These are phyloP conservation scores for Leptomonas pyrrhocoris DNA, from an alignment of 208 protist genomes.

Conservation along the genomic window DNA sequence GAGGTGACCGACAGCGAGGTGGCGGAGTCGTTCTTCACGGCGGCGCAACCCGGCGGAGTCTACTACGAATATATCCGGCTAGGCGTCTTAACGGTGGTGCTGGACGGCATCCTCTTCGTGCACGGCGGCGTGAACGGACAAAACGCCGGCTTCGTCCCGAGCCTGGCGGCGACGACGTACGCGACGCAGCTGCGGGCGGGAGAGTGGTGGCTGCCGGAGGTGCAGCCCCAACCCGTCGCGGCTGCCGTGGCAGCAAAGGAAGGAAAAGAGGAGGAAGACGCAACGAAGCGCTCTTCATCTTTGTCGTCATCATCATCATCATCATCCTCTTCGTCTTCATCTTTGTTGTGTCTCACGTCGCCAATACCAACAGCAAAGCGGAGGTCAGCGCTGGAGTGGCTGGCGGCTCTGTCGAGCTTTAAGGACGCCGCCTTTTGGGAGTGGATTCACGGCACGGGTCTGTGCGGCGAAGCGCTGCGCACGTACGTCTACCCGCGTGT, in stretches of 20 bases:
- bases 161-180: constrained; percentile 23
- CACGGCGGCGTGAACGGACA: constrained; percentile 74
- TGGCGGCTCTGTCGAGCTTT: constrained; percentile 59
- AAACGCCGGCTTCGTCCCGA: constrained; percentile 77
- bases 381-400: constrained; percentile 55
- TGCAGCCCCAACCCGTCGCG: constrained; percentile 1
- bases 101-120: constrained; percentile 83
- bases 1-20: constrained; percentile 57
- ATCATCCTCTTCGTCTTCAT: neutral
- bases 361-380: neutral
- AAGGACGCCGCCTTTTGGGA: constrained; percentile 49
- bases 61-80: constrained; percentile 78
- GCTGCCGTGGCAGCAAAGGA: neutral
- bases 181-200: constrained; percentile 25
- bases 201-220: constrained; percentile 34
- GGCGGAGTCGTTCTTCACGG: constrained; percentile 67
- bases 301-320: neutral
- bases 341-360: no score
- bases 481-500: constrained; percentile 64
- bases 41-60: constrained; percentile 60
- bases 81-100: constrained; percentile 50
- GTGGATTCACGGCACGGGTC: constrained; percentile 33
- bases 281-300: neutral
- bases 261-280: neutral
- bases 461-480: constrained; percentile 53